Evolutionary conservation across 2,329 filamentous ascomycete species (phyloP).

Genomic region (Chrysosphaeria jannelii): DNA sequence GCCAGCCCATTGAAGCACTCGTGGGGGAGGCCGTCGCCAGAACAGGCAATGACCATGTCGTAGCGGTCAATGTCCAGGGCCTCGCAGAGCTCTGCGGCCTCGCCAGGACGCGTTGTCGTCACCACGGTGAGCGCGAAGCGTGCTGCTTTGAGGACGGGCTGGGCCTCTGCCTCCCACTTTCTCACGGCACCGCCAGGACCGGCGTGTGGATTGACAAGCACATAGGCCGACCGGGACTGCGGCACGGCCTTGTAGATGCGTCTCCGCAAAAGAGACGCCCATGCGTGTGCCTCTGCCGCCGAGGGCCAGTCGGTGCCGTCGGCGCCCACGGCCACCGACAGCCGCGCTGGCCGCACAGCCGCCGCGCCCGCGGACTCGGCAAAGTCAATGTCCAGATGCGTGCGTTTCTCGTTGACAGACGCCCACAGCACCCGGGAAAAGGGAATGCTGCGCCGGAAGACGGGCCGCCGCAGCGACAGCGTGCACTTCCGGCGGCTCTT

Average conservation of each 20-base stretch:
- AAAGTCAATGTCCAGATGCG: slow-evolving; percentile 40
- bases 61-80: slow-evolving; percentile 48
- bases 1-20: slow-evolving; percentile 88
- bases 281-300: slow-evolving; percentile 20
- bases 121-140: slow-evolving; percentile 47
- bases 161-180: slow-evolving; percentile 43
- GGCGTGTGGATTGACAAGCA: slow-evolving; percentile 73
- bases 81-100: slow-evolving; percentile 50
- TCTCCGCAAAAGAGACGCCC: slow-evolving; percentile 32
- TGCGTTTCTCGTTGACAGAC: slow-evolving; percentile 18
- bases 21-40: slow-evolving; percentile 71
- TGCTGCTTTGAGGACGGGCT: slow-evolving; percentile 59
- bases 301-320: slow-evolving; percentile 6
- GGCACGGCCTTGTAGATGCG: slow-evolving; percentile 40
- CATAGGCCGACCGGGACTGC: slow-evolving; percentile 47
- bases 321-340: no score
- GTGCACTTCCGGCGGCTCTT: slow-evolving; percentile 4
- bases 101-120: slow-evolving; percentile 37
- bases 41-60: slow-evolving; percentile 69
- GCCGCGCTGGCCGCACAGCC: slow-evolving; percentile 11
- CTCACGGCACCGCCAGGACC: slow-evolving; percentile 50
- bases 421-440: slow-evolving; percentile 70
- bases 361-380: slow-evolving; percentile 29
- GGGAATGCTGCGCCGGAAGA: slow-evolving; percentile 18
- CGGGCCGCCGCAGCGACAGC: neutral